These are phyloP conservation scores for Gautieria morchelliformis DNA, from an alignment of 768 basidiomycete genomes.

Conservation along the genomic window DNA sequence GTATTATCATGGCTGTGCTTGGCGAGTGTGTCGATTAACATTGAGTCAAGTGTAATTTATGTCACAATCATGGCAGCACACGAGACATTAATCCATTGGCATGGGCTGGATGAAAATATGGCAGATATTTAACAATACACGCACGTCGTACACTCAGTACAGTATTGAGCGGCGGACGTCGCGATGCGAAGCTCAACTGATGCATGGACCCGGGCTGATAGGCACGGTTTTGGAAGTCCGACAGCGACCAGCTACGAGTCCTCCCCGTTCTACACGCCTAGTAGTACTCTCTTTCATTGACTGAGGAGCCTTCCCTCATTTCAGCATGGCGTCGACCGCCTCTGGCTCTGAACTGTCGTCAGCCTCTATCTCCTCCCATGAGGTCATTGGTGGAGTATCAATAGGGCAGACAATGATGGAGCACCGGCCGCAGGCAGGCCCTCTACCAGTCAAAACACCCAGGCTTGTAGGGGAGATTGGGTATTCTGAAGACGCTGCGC, in stretches of 20 bases:
- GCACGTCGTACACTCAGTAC: too few species aligned
- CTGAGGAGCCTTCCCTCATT: not conserved
- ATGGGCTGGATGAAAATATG: too few species aligned
- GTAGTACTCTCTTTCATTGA: not conserved
- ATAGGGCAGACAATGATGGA: slow-evolving; percentile 10
- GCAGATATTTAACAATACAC: too few species aligned
- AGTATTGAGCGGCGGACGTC: too few species aligned
- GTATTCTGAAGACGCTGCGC: slow-evolving; percentile 36
- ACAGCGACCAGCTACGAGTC: not conserved
- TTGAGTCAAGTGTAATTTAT: too few species aligned
- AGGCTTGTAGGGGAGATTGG: slow-evolving; percentile 50
- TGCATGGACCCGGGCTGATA: too few species aligned
- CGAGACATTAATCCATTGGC: too few species aligned
- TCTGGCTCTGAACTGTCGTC: not conserved
- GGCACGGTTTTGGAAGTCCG: not conserved
- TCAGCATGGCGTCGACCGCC: slow-evolving; percentile 3
- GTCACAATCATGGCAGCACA: too few species aligned
- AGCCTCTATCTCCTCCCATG: not conserved
- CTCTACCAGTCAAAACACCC: slow-evolving; percentile 45
- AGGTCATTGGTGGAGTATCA: not conserved
- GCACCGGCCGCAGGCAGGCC: slow-evolving; percentile 43
- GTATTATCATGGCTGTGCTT: too few species aligned
- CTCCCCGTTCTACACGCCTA: not conserved
- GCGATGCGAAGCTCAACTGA: too few species aligned
- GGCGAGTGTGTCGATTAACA: too few species aligned